phyloP scores from a whole-genome alignment of 2,329 filamentous ascomycete species.

The Aspergillus eucalypticola region DNA sequence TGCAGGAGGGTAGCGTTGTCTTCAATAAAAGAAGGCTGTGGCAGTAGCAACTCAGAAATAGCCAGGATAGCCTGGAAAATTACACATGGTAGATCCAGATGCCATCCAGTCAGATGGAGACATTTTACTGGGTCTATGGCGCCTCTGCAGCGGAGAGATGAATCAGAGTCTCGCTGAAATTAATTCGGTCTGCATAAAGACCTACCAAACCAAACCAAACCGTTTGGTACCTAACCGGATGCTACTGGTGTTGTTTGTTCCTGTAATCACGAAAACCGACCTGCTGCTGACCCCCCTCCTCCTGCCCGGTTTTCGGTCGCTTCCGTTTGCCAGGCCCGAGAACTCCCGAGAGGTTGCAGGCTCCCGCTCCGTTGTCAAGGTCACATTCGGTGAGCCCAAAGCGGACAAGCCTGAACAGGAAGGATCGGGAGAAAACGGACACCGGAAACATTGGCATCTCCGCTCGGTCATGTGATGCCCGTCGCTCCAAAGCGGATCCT shows the following conservation, averaged over 20 bases:
- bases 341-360: slow-evolving; percentile 23
- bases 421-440: slow-evolving; percentile 28
- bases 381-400: slow-evolving; percentile 35
- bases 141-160: background rate
- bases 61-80: background rate
- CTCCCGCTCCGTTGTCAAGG: slow-evolving; percentile 16
- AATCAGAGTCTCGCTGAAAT: background rate
- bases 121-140: background rate
- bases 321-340: slow-evolving; percentile 14
- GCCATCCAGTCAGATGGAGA: slow-evolving; percentile 1
- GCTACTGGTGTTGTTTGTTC: background rate
- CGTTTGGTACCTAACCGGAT: background rate
- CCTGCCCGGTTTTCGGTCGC: slow-evolving; percentile 20
- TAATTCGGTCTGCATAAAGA: background rate
- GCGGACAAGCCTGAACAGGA: slow-evolving; percentile 26
- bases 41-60: background rate
- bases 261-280: background rate
- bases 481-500: slow-evolving; percentile 1
- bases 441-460: slow-evolving; percentile 21
- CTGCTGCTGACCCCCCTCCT: background rate
- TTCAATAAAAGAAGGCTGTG: background rate
- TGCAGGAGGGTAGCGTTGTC: background rate
- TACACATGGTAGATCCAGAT: background rate
- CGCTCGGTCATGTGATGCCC: slow-evolving; percentile 30
- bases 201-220: background rate